phyloP scores from a whole-genome alignment of 257 asterid species.

The Nemophila menziesii region DNA sequence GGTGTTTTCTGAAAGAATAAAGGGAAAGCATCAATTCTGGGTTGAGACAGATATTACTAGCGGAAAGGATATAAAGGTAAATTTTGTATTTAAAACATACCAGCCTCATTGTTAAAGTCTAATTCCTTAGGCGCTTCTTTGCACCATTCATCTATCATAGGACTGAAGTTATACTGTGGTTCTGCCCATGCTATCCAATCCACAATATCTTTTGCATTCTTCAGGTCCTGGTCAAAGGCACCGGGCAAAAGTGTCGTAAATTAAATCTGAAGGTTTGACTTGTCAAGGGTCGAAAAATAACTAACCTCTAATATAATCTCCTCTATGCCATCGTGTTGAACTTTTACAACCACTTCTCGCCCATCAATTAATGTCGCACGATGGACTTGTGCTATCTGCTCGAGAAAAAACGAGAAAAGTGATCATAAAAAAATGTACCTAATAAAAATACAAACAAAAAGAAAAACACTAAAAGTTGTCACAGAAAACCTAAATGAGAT shows the following conservation, averaged over 20 bases:
- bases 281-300: slow-evolving; percentile 13
- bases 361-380: slow-evolving; percentile 80
- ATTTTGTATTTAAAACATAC: slow-evolving; percentile 29
- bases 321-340: slow-evolving; percentile 88
- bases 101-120: slow-evolving; percentile 86
- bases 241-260: slow-evolving; percentile 8
- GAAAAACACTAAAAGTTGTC: no score
- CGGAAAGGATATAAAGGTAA: slow-evolving; percentile 5
- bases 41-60: neutral
- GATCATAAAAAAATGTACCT: neutral
- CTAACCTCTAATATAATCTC: slow-evolving; percentile 75
- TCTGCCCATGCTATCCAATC: slow-evolving; percentile 99
- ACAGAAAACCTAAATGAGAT: no score
- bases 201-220: slow-evolving; percentile 81
- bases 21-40: slow-evolving; percentile 14
- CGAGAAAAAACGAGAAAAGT: neutral
- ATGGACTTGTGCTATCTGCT: slow-evolving; percentile 98
- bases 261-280: neutral
- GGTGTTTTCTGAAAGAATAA: slow-evolving; percentile 58
- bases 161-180: slow-evolving; percentile 86
- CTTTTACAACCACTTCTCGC: slow-evolving; percentile 84
- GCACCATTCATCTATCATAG: slow-evolving; percentile 99
- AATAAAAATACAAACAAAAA: no score
- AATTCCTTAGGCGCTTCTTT: slow-evolving; percentile 96
- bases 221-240: slow-evolving; percentile 52